These are phyloP conservation scores for Helminthosporium solani DNA, from an alignment of 2,329 filamentous ascomycete genomes.

Conservation along the genomic window DNA sequence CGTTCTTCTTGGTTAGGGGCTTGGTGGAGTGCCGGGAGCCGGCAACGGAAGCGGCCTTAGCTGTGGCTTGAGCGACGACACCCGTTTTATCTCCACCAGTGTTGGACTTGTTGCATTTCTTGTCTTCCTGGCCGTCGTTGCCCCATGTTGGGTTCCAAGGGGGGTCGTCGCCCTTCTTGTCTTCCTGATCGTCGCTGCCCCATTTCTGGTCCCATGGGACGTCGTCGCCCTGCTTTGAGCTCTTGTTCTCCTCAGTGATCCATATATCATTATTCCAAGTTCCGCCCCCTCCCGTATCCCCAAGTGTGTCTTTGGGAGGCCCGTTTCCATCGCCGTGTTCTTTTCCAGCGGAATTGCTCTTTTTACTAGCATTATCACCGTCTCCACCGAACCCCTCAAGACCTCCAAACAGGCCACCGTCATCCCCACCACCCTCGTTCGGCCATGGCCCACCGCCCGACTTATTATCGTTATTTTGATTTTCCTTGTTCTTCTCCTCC, in stretches of 20 bases:
- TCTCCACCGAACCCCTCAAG: background rate
- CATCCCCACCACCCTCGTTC: background rate
- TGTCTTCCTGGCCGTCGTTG: background rate
- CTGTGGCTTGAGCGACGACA: background rate
- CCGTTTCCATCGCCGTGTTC: background rate
- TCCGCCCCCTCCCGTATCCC: background rate
- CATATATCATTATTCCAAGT: too few species aligned
- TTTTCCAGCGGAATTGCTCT: background rate
- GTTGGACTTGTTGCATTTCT: background rate
- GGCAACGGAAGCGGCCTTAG: slow-evolving; percentile 6
- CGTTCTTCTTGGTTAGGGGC: background rate
- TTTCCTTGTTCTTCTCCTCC: slow-evolving; percentile 9
- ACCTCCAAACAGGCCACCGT: background rate
- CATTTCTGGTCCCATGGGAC: too few species aligned
- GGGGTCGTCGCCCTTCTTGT: background rate
- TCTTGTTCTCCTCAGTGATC: too few species aligned
- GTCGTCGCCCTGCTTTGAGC: background rate
- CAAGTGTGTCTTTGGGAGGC: background rate
- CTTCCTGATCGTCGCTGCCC: too few species aligned
- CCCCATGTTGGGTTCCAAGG: too few species aligned
- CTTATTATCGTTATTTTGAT: background rate
- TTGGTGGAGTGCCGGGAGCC: background rate
- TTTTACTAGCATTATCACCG: slow-evolving; percentile 1
- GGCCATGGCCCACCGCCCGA: too few species aligned
- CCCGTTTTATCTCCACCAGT: too few species aligned